Base-by-base conservation (phyloP, 140 eudicot species). In the Bidens hawaiensis region DNA sequence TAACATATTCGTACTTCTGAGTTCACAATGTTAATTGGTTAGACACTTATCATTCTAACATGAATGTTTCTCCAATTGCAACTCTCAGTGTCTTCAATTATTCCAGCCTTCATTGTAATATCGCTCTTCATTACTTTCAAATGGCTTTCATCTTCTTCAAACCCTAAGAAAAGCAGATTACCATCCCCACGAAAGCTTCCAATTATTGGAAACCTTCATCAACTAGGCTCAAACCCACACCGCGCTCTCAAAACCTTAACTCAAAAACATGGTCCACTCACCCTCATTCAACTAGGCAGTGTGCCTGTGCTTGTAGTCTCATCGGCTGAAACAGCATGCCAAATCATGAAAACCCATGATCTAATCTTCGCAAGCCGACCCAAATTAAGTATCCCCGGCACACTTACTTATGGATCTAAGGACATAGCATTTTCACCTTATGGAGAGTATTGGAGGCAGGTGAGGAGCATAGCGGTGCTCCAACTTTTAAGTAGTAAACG, bases 401-500 rank as follows among this genome's bases (percentile, higher is more conserved):
- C 28, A 24, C 34, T 52, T 12, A 3, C n/a, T 19, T 52, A 52
- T 6, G 60, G 31, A n/a, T 47, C 68, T 0, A 59, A n/a, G 0
- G 75, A 69, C 52, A 69, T 69, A 3, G 48, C 30, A 4, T 69
- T 57, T 57, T 58, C 74, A 6, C 67, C 34, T 4, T 69, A 69
- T 28, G 75, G 75, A 3, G 76, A 70, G 6, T 6, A 21, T 10
- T 70, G 75, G 75, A 36, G 75, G 30, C 75, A 70, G 16, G 14
- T 34, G 8, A 70, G 61, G 5, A 70, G 76, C 46, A 70, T 61
- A 17, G 69, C 33, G 0, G 69, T 38, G 0, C 34, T 70, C 0
- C 62, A 70, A 7, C 76, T 70, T 24, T 43, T 70, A 38, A 70
- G 21, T 23, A 18, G 3, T 1, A 16, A 27, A 4, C 42, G 61